These are phyloP conservation scores for Prunus yedoensis DNA, from an alignment of 331 rosid species.

Conservation along the genomic window DNA sequence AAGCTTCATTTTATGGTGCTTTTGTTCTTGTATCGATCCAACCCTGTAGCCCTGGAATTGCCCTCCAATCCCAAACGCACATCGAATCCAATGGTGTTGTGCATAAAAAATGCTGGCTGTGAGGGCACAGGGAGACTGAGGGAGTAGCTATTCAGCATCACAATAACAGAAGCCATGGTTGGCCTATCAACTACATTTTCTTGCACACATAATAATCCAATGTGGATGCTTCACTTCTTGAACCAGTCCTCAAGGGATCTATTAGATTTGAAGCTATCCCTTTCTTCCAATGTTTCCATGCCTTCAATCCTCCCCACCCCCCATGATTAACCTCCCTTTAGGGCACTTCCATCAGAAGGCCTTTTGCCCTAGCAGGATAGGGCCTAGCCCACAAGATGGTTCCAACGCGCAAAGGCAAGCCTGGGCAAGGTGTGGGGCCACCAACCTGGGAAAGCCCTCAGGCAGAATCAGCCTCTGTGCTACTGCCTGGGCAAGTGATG, in stretches of 20 bases:
- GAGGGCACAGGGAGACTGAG: slow-evolving; percentile 11
- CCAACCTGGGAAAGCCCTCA: too few relatives aligned
- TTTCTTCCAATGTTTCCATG: too few relatives aligned
- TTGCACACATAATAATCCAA: not conserved
- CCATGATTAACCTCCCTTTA: too few relatives aligned
- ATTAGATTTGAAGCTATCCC: too few relatives aligned
- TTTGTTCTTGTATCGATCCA: not conserved
- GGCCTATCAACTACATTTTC: not conserved
- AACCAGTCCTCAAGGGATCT: not conserved
- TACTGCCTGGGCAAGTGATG: too few relatives aligned
- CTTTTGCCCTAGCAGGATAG: too few relatives aligned
- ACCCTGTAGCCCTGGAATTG: not conserved
- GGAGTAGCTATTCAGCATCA: slow-evolving; percentile 13
- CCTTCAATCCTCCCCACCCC: too few relatives aligned
- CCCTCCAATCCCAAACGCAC: not conserved
- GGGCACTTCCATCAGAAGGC: too few relatives aligned
- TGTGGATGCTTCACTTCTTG: slow-evolving; percentile 8
- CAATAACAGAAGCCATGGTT: not conserved
- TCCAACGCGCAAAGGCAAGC: too few relatives aligned
- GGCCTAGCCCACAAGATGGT: too few relatives aligned
- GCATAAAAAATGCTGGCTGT: slow-evolving; percentile 5
- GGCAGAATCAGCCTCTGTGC: too few relatives aligned
- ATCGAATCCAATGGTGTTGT: not conserved
- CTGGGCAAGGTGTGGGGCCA: too few relatives aligned
- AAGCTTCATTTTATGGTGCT: not conserved